Percentiles rank a stretch among this genome's conserved stretches.
Evolutionary conservation across 2,329 filamentous ascomycete genomes (phyloP).

Genomic region (Sarocladiaceae sp.): DNA sequence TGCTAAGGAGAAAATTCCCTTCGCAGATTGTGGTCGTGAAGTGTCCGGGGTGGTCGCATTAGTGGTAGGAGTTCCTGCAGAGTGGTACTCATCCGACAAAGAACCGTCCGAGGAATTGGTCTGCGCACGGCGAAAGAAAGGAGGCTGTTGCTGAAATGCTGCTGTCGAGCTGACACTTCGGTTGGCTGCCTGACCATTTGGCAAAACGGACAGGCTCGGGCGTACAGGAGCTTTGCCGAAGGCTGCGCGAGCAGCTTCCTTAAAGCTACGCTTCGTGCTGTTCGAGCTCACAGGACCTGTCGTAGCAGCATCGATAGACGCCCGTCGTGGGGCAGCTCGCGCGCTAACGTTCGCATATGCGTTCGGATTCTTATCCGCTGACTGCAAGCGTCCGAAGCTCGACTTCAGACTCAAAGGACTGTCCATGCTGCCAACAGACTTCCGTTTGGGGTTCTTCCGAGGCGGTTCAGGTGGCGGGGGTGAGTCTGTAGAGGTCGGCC

Average conservation of each 20-base stretch:
- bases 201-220: not conserved
- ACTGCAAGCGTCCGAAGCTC: not conserved
- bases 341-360: not conserved
- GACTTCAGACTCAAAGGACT: conserved; percentile 5
- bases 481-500: conserved; percentile 6
- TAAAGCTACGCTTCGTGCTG: conserved; percentile 27
- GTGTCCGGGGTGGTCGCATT: conserved; percentile 34
- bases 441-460: conserved; percentile 22
- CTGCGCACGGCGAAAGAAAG: not conserved
- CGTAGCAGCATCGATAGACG: not conserved
- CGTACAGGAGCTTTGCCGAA: conserved; percentile 15
- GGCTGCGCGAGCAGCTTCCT: conserved; percentile 30
- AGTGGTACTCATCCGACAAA: conserved; percentile 32
- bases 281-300: not conserved
- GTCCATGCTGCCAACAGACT: conserved; percentile 14
- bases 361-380: conserved; percentile 5
- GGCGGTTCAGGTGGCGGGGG: conserved; percentile 23
- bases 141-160: conserved; percentile 11
- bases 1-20: conserved; percentile 20
- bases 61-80: conserved; percentile 30
- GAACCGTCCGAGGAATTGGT: conserved; percentile 33
- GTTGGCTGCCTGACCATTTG: not conserved
- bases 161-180: not conserved
- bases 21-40: conserved; percentile 36
- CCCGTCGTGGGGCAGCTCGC: not conserved